Evolutionary conservation across 768 basidiomycete genomes (phyloP), one percentile per base, ranked within the genome.

Genomic region (Saitozyma podzolica): DNA sequence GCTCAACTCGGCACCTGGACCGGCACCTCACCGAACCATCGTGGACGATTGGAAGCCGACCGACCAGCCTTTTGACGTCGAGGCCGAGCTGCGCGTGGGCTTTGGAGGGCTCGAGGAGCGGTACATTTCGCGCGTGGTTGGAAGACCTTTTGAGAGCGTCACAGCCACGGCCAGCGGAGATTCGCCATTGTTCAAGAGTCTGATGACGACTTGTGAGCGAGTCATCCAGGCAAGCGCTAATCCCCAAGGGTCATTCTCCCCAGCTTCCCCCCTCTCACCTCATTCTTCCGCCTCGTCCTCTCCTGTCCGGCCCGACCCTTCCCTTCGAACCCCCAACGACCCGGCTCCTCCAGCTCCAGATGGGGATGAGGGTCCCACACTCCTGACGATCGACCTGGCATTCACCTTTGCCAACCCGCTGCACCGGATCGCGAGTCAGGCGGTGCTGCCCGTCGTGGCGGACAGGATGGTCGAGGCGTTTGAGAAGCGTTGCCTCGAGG

Each of bases 401-500:
- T 99, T 89, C 78, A 86, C 89, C 29, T 98, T 98, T 76, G 84
- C 89, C 51, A 93, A 87, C 72, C 93, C 92, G 0, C 69, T 94
- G 40, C 88, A 97, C 75, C 89, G 91, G 2, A 84, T 86, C 6
- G 84, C 94, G n/a, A 90, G 91, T 5, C 84, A 87, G 19, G 82
- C 87, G 3, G 92, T 97, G 77, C 91, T 97, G 75, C 89, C 89
- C 9, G 87, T 89, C 74, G 88, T 96, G 6, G 90, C 90, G 3
- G 86, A 85, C 68, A 84, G 88, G 80, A 97, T 96, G 92, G 88
- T 97, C 20, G 82, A 88, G 57, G 93, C 94, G 0, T 99, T 99
- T 70, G 93, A 97, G 80, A 84, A 88, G 66, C 85, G 93, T 37
- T 95, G 92, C 78, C 50, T 83, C 59, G 81, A 84, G 55, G 82